Percentiles rank a stretch among this genome's conserved stretches.
phyloP scores from a whole-genome alignment of 2,329 filamentous ascomycete species.

The Cladosporium sp. region DNA sequence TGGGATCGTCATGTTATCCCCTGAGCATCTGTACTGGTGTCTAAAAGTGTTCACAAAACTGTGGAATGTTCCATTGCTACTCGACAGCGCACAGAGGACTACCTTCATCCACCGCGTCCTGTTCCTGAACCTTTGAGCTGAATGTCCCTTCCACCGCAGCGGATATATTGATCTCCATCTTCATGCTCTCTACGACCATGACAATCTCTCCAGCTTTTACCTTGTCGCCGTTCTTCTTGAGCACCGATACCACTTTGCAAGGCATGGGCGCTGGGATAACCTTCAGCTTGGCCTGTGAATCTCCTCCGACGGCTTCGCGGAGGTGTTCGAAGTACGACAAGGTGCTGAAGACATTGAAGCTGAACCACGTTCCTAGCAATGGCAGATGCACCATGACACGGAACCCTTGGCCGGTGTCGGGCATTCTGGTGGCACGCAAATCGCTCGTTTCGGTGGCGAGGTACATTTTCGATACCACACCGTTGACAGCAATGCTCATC shows the following conservation, averaged over 20 bases:
- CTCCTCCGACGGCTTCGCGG: neutral
- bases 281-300: neutral
- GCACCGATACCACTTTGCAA: constrained; percentile 85
- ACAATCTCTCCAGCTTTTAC: constrained; percentile 81
- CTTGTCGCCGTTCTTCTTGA: constrained; percentile 73
- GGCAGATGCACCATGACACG: constrained; percentile 48
- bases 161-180: constrained; percentile 54
- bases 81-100: neutral
- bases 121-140: constrained; percentile 10
- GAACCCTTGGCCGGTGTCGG: constrained; percentile 46
- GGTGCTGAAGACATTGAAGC: neutral
- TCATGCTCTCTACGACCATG: constrained; percentile 62
- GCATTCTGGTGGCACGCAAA: constrained; percentile 33
- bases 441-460: neutral
- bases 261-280: constrained; percentile 73
- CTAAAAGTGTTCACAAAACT: neutral
- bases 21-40: neutral
- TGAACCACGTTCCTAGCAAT: constrained; percentile 45
- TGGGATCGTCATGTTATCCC: neutral
- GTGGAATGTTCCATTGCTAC: neutral
- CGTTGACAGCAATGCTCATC: neutral
- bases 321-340: neutral
- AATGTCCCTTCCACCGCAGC: constrained; percentile 45
- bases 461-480: neutral
- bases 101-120: constrained; percentile 13